Conservation (phyloP, 1,284 basidiomycete species). For the Neolentinus lepideus region DNA sequence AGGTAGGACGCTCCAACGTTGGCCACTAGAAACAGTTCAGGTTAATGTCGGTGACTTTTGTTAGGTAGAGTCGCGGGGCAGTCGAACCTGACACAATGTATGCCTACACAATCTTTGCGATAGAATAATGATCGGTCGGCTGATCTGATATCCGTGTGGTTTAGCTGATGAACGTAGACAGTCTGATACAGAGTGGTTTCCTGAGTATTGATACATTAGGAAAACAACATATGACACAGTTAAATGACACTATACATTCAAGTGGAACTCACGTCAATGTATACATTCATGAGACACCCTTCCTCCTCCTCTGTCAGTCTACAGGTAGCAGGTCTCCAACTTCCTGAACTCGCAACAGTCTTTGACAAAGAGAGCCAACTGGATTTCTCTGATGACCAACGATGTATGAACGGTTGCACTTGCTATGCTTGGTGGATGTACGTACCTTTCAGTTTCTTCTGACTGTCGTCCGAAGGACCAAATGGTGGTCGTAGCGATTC, state of each 20-base stretch:
- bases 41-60: slow-evolving; percentile 2
- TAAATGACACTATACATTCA: background rate
- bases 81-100: slow-evolving; percentile 53
- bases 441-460: slow-evolving; percentile 56
- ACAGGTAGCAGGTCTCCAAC: slow-evolving; percentile 68
- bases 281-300: slow-evolving; percentile 60
- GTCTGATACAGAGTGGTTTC: slow-evolving; percentile 66
- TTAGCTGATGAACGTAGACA: slow-evolving; percentile 60
- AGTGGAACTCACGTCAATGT: slow-evolving; percentile 53
- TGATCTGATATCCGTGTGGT: slow-evolving; percentile 67
- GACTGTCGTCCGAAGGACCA: slow-evolving; percentile 27
- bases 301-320: slow-evolving; percentile 61
- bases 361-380: slow-evolving; percentile 64
- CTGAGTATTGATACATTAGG: slow-evolving; percentile 27
- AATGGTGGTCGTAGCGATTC: slow-evolving; percentile 33
- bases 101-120: slow-evolving; percentile 61
- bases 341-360: slow-evolving; percentile 39
- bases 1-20: slow-evolving; percentile 49
- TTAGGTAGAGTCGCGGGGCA: slow-evolving; percentile 1
- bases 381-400: slow-evolving; percentile 46
- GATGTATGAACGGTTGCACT: background rate
- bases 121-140: slow-evolving; percentile 67
- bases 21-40: slow-evolving; percentile 32
- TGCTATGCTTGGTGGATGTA: background rate
- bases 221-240: slow-evolving; percentile 8